Evolutionary conservation across 441 rosid species (phyloP).

Genomic region (Euphorbia celastroides): DNA sequence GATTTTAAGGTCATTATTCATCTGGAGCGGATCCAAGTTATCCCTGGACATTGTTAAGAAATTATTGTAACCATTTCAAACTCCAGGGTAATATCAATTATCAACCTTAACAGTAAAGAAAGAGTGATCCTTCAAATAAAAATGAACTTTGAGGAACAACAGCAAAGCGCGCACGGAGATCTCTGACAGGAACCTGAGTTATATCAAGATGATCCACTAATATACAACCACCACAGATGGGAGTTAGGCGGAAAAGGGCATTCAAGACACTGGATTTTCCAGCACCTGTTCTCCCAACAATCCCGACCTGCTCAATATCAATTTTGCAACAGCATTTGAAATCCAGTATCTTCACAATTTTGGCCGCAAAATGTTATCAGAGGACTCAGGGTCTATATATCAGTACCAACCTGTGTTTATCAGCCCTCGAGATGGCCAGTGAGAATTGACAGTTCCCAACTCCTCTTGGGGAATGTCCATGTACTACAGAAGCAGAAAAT

Average conservation of each 20-base stretch:
- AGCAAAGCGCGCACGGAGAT: slow-evolving; percentile 72
- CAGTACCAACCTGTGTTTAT: slow-evolving; percentile 57
- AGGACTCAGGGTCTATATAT: not conserved
- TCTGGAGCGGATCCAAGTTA: slow-evolving; percentile 72
- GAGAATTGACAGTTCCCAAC: slow-evolving; percentile 36
- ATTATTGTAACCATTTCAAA: not conserved
- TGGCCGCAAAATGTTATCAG: slow-evolving; percentile 7
- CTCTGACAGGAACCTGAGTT: slow-evolving; percentile 59
- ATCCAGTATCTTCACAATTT: not conserved
- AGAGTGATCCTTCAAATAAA: slow-evolving; percentile 75
- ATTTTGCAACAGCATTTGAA: slow-evolving; percentile 7
- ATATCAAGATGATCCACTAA: slow-evolving; percentile 74
- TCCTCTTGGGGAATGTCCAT: slow-evolving; percentile 93
- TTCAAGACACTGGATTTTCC: slow-evolving; percentile 93
- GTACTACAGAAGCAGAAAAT: slow-evolving; percentile 51
- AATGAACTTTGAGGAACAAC: slow-evolving; percentile 97
- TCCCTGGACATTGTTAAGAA: slow-evolving; percentile 40
- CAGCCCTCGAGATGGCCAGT: slow-evolving; percentile 75
- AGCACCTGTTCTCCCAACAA: slow-evolving; percentile 96
- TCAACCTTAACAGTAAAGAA: slow-evolving; percentile 2
- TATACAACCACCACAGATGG: slow-evolving; percentile 59
- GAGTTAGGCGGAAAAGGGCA: slow-evolving; percentile 82
- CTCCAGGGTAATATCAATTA: not conserved
- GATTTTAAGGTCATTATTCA: slow-evolving; percentile 50
- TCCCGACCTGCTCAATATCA: slow-evolving; percentile 59